Percentiles rank a stretch among this genome's conserved stretches.
Evolutionary conservation across 2,329 filamentous ascomycete species (phyloP).

Genomic region (Neocatenulostroma microsporum): DNA sequence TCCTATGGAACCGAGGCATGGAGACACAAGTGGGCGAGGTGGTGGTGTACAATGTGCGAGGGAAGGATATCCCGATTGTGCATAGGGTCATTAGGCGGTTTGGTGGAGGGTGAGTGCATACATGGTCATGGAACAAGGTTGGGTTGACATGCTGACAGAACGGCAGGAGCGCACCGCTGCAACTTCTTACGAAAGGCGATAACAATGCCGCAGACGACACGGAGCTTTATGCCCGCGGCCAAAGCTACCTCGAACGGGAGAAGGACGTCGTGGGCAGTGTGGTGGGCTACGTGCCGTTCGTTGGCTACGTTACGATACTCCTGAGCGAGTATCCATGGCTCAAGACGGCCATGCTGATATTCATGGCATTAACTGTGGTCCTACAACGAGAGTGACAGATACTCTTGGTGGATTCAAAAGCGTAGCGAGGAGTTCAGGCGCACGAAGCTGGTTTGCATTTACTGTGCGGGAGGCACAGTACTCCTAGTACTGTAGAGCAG

Average conservation of each 20-base stretch:
- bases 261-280: constrained; percentile 92
- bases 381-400: constrained; percentile 68
- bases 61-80: constrained; percentile 96
- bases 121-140: background rate
- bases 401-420: too few relatives aligned
- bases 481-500: constrained; percentile 5
- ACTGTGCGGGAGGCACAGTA: background rate
- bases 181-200: constrained; percentile 92
- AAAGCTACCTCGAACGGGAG: constrained; percentile 71
- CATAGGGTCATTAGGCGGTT: constrained; percentile 76
- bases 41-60: constrained; percentile 76
- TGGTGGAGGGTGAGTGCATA: constrained; percentile 46
- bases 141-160: constrained; percentile 8
- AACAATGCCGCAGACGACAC: constrained; percentile 94
- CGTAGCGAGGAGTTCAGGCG: constrained; percentile 14
- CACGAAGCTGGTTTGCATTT: background rate
- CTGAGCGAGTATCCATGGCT: constrained; percentile 94
- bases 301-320: constrained; percentile 94
- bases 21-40: constrained; percentile 64
- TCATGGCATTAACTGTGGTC: constrained; percentile 92
- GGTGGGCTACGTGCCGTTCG: constrained; percentile 82
- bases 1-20: constrained; percentile 63
- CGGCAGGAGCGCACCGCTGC: constrained; percentile 40
- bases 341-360: constrained; percentile 86
- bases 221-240: constrained; percentile 75